Base-by-base conservation (phyloP, 2,329 filamentous ascomycete species). In the Diaporthe ilicicola region DNA sequence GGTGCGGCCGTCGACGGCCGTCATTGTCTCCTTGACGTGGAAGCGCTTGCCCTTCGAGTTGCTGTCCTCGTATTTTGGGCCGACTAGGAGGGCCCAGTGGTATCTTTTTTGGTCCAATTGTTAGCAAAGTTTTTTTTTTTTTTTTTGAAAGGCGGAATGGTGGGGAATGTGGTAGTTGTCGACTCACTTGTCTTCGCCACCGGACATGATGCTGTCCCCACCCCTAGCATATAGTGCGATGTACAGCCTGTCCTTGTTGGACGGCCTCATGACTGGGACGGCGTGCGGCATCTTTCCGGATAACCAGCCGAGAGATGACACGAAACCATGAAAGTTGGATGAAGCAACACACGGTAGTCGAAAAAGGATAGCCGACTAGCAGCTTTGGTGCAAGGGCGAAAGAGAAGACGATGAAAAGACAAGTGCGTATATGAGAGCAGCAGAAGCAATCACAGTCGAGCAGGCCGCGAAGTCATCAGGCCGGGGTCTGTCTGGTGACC, bases 31-130 rank as follows among this genome's bases (percentile, higher is more conserved):
- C 22, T 68, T 68, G 53, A 68, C 53, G 53, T 68, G 66, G 53
- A 59, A 68, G 3, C 66, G 53, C 17, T 68, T 68, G 5, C 66
- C 66, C 9, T 42, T 68, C 8, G 66, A 68, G 53, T 68, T 55
- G 32, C 32, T 39, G 27, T 68, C 32, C 34, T 68, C 62, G 10
- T 48, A 8, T 56, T 78, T 79, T 1, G 77, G 77, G 48, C 77
- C 77, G 37, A 77, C 73, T 6, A 79, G 59, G 24, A 78, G 73
- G n/a, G 71, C 77, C 77, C 76, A 79, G 62, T 78, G 76, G 67
- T 78, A 78, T 65, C 77, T 78, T 32, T 46, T 13, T n/a, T n/a
- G n/a, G n/a, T n/a, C n/a, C n/a, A 9, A 15, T 24, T n/a, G 7
- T 4, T 2, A 3, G 5, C 17, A 32, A 8, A 32, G 3, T 8